phyloP scores from a whole-genome alignment of 2,329 filamentous ascomycete species.

The Tolypocladium inflatum region DNA sequence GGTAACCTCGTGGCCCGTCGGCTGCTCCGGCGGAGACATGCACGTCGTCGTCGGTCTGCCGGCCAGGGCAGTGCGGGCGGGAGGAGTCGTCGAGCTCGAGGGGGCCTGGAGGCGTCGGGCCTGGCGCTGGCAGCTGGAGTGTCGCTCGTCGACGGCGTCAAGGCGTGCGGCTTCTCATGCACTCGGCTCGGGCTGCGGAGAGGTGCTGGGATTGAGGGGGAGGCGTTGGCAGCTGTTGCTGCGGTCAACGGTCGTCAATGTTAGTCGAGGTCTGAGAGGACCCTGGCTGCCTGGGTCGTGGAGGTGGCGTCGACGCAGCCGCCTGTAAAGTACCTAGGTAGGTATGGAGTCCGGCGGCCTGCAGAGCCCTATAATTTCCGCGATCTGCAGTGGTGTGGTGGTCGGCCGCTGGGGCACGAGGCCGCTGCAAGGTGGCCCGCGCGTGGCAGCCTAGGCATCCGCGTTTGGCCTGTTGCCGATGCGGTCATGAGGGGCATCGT shows the following conservation, averaged over 20 bases:
- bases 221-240: not conserved
- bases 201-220: not conserved
- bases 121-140: not conserved
- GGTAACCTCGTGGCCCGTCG: conserved; percentile 13
- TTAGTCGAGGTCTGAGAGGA: not conserved
- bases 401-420: not conserved
- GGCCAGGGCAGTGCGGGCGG: not conserved
- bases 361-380: not conserved
- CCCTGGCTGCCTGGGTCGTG: not conserved
- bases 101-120: not conserved
- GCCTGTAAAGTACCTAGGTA: too few species aligned
- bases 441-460: too few species aligned
- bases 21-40: conserved; percentile 26
- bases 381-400: not conserved
- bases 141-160: not conserved
- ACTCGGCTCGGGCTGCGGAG: not conserved
- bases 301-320: not conserved
- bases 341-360: too few species aligned
- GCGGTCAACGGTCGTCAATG: not conserved
- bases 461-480: too few species aligned
- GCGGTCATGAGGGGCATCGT: too few species aligned
- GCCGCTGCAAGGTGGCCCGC: too few species aligned
- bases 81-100: not conserved
- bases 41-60: conserved; percentile 9
- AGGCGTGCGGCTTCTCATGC: not conserved